Evolutionary conservation across 495 filamentous ascomycete genomes (phyloP), one percentile per base, ranked within the genome.

Genomic region (Corynascus novoguineensis): DNA sequence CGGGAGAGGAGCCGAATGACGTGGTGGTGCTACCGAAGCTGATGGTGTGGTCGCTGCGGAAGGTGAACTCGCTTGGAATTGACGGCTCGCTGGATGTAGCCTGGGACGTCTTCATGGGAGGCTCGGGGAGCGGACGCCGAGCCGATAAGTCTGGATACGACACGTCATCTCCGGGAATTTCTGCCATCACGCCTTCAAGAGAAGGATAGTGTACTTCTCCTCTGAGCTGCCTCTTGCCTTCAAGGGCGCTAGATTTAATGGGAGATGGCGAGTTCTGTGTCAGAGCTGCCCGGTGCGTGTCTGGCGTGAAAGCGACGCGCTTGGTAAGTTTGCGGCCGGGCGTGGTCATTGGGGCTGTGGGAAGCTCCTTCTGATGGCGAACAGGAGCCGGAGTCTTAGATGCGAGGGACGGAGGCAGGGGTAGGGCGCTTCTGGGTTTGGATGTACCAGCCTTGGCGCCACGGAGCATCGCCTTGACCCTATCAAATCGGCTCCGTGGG

Each of bases 31-130:
- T 57, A 38, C 71, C 71, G 51, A 86, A 82, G 34, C 68, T 68
- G 67, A 84, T 81, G 2, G 77, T 81, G 60, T 79, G 75, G 46
- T 83, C 80, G 57, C 72, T 76, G 22, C 80, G 76, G 75, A 85
- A 85, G 0, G 81, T 82, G 57, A 85, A 85, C 17, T 75, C 78
- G 46, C 78, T 74, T 9, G 83, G 78, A 15, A 69, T 71, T 6
- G 74, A 64, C 5, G 73, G 62, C 37, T 67, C 66, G 7, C 54
- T 62, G 15, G 61, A 41, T 34, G 58, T 54, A 3, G 67, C 61
- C 34, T 71, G 72, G 38, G 64, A 62, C 2, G 67, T 32, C 22
- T 66, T 57, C 5, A 57, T 48, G 5, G 69, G 58, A 44, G 68
- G 60, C 32, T 71, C 71, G 8, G 61, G 58, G 17, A 72, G 63